Evolutionary conservation across 2,329 filamentous ascomycete species (phyloP).

Genomic region (Pseudocercospora fijiensis): DNA sequence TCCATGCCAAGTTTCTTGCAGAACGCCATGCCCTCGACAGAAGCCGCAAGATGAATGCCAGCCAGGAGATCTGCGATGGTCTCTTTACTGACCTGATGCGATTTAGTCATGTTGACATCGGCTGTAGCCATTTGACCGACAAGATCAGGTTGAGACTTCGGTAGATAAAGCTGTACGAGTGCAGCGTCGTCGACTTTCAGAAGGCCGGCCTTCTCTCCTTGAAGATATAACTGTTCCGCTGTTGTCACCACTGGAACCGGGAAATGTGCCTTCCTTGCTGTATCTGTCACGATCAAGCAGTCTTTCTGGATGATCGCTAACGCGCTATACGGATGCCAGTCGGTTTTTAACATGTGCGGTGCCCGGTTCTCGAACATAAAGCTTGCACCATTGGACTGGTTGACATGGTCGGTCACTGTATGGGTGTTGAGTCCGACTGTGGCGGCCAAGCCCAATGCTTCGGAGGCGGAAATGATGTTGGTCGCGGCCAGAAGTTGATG

Average conservation of each 20-base stretch:
- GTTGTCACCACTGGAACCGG: slow-evolving; percentile 60
- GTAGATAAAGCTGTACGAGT: slow-evolving; percentile 55
- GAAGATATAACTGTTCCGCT: slow-evolving; percentile 65
- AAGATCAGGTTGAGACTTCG: slow-evolving; percentile 34
- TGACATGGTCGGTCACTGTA: slow-evolving; percentile 51
- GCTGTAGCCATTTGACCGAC: slow-evolving; percentile 38
- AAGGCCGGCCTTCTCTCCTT: slow-evolving; percentile 59
- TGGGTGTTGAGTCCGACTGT: slow-evolving; percentile 54
- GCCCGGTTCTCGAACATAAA: slow-evolving; percentile 61
- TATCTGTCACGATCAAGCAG: slow-evolving; percentile 65
- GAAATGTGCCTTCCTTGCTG: slow-evolving; percentile 59
- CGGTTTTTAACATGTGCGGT: slow-evolving; percentile 52
- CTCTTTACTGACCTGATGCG: slow-evolving; percentile 39
- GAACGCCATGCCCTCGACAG: slow-evolving; percentile 51
- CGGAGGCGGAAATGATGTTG: slow-evolving; percentile 56
- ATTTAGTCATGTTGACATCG: slow-evolving; percentile 41
- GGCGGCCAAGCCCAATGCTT: slow-evolving; percentile 58
- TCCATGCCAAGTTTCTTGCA: slow-evolving; percentile 49
- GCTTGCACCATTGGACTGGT: slow-evolving; percentile 43
- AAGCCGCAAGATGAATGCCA: slow-evolving; percentile 51
- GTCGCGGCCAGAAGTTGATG: slow-evolving; percentile 60
- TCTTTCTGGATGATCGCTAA: slow-evolving; percentile 51
- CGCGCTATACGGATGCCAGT: slow-evolving; percentile 49
- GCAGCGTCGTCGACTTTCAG: slow-evolving; percentile 56
- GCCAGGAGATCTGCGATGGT: slow-evolving; percentile 44